Evolutionary conservation across 2,329 filamentous ascomycete genomes (phyloP), one percentile per base, ranked within the genome.

Genomic region (Sporothrix schenckii): DNA sequence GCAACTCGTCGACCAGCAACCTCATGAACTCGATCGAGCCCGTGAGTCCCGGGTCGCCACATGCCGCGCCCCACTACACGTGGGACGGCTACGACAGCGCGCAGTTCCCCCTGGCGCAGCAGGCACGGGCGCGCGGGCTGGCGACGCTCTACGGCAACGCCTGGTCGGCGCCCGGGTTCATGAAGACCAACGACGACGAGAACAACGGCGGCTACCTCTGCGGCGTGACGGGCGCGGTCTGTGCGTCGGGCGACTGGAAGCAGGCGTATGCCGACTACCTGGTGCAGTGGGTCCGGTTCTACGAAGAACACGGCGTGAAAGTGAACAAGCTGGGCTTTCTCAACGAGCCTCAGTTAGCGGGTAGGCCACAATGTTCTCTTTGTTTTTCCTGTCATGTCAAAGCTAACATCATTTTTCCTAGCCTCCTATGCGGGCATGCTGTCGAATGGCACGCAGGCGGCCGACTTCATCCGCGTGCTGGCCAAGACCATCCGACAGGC

Each of bases 171-270:
- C 58, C 58, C 3, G 58, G 58, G 10, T 61, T 14, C 34, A 61
- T 61, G 58, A 61, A 61, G n/a, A 47, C 58, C 4, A 61, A 61
- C 19, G 58, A 61, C 58, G 58, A 61, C n/a, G 58, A 61, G 27
- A 61, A 61, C 39, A 61, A 61, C 9, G 58, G 58, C n/a, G 58
- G 58, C n/a, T 61, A 47, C 58, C 19, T 61, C 10, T 61, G 58
- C 39, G 58, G 58, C 2, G 54, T 58, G 10, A 47, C 34, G 9
- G 58, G 34, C 58, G 58, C 47, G 14, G 21, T n/a, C n/a, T 61
- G 58, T 44, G 58, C 39, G n/a, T 61, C 58, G n/a, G 58, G 58
- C 3, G 58, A 61, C 58, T 61, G 58, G 58, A 61, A 61, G 58
- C 58, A 61, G 19, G 58, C 58, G 6, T 61, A 61, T 41, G 58